Base-by-base conservation (phyloP, 2,329 filamentous ascomycete genomes). In the Calonectria pteridis region DNA sequence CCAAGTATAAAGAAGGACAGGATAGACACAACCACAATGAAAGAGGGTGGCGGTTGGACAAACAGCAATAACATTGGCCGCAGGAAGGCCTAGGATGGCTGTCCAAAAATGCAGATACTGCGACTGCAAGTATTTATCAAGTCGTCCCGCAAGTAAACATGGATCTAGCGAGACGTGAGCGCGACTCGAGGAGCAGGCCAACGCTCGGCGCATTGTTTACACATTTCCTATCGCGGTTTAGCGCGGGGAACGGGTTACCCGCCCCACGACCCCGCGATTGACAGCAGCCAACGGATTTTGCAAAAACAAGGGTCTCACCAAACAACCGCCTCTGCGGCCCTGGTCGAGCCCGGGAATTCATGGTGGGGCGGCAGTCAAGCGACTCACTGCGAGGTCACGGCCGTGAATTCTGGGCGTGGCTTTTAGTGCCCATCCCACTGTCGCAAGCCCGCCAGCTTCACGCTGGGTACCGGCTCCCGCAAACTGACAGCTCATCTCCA, bases 131-230 rank as follows among this genome's bases (percentile, higher is more conserved):
- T 72, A 72, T 72, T 72, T 67, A 72, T 72, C 69, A 73, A 73
- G 71, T 59, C 59, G 63, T 37, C 37, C 33, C 40, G 31, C 71
- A 63, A 67, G 53, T 73, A 74, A 77, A 79, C 77, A 77, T 68
- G 72, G 62, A 68, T 71, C 59, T 53, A 46, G 14, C 37, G 68
- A 64, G 71, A 73, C 66, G 73, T 73, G 72, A 66, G 72, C 66
- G 63, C 63, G 71, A 69, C 59, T 72, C 73, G 68, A 59, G 53
- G 73, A 71, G 73, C 73, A 73, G 69, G 62, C 73, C 73, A 50
- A 26, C 66, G 50, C 28, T 46, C 9, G 64, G 71, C 64, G 72
- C 69, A 79, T 84, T 88, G 86, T 89, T 89, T 89, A 88, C 85
- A 82, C 82, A 81, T 84, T 87, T 78, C 87, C 85, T 78, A 77